Evolutionary conservation across 768 basidiomycete species (phyloP).

Genomic region (Mycena galopus): DNA sequence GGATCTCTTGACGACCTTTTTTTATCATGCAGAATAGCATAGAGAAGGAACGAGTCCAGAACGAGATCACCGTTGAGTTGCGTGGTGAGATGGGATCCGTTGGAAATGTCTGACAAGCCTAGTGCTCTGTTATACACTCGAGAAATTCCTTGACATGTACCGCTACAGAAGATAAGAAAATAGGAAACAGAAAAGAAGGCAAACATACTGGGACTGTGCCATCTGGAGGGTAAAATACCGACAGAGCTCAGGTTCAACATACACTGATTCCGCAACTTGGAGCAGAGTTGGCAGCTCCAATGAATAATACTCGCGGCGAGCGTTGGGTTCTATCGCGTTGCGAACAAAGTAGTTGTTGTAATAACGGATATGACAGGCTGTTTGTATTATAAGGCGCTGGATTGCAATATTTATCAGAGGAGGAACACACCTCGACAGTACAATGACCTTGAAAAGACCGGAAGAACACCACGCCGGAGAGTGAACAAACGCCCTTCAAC

Average conservation of each 20-base stretch:
- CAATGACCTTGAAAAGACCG: constrained; percentile 2
- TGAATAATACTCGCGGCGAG: constrained; percentile 7
- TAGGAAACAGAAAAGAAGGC: background rate
- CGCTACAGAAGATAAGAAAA: background rate
- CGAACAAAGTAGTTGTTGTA: constrained; percentile 15
- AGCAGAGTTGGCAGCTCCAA: background rate
- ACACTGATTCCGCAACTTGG: background rate
- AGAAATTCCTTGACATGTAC: constrained; percentile 2
- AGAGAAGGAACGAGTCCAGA: background rate
- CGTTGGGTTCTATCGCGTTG: background rate
- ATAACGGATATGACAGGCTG: constrained; percentile 20
- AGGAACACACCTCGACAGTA: constrained; percentile 4
- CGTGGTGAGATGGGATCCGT: background rate
- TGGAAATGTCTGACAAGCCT: background rate
- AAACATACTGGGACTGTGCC: background rate
- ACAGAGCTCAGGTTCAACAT: background rate
- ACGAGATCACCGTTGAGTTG: background rate
- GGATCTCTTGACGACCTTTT: background rate
- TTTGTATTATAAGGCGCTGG: too few relatives aligned
- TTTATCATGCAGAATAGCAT: background rate
- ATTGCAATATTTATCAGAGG: background rate
- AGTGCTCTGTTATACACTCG: background rate
- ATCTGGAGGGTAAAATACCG: background rate
- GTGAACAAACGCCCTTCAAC: constrained; percentile 10
- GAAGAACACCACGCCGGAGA: constrained; percentile 14